These are phyloP conservation scores for Chimonanthus praecox DNA, from an alignment of 164 flowering plant species.

Conservation along the genomic window DNA sequence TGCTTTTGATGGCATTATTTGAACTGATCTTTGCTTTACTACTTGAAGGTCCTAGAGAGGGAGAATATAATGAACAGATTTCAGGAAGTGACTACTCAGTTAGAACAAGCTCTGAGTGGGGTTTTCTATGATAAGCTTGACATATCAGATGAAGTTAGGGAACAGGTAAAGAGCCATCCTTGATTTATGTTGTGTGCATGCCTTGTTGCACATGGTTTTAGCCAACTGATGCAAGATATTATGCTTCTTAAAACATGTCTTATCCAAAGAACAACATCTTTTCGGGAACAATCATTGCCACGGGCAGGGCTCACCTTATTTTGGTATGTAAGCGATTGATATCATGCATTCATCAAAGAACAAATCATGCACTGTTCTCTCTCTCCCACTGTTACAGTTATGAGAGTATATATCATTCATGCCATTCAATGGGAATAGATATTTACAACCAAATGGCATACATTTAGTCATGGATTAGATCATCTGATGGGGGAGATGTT, in stretches of 20 bases:
- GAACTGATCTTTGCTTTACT: not conserved
- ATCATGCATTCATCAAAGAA: not conserved
- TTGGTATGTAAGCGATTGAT: not conserved
- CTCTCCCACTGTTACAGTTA: too few species aligned
- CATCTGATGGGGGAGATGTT: not conserved
- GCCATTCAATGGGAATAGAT: not conserved
- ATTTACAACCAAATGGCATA: not conserved
- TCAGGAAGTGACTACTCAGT: slow-evolving; percentile 56
- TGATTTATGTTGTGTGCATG: not conserved
- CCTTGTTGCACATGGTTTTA: not conserved
- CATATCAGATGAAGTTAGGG: slow-evolving; percentile 90
- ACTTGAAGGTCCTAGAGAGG: slow-evolving; percentile 62
- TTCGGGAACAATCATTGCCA: not conserved
- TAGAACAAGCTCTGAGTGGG: slow-evolving; percentile 71
- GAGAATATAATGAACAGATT: slow-evolving; percentile 57
- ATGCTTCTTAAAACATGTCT: not conserved
- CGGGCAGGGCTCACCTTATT: not conserved
- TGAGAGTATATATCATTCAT: too few species aligned
- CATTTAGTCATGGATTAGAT: not conserved
- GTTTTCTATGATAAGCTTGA: slow-evolving; percentile 66
- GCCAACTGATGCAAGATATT: not conserved
- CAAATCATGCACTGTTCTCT: not conserved
- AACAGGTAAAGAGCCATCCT: slow-evolving; percentile 53
- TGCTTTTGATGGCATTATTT: not conserved
- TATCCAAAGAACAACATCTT: not conserved